Evolutionary conservation across 116 monocot species (phyloP).

Genomic region (Zostera marina): DNA sequence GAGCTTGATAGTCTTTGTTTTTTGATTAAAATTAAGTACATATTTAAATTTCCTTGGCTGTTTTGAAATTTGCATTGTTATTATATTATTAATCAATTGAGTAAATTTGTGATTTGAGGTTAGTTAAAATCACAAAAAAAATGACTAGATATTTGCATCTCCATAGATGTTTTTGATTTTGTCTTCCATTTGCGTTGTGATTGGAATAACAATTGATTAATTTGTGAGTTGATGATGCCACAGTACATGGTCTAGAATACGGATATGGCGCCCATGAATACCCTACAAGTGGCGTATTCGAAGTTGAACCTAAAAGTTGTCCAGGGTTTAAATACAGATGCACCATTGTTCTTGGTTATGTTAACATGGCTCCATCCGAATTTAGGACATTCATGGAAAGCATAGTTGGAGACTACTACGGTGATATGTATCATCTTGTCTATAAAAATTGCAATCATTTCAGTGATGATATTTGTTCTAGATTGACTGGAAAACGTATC

Average conservation of each 20-base stretch:
- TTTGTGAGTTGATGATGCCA: no score
- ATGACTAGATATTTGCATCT: no score
- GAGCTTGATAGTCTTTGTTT: no score
- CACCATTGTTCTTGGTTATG: conserved; percentile 48
- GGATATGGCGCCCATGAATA: conserved; percentile 88
- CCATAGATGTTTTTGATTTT: no score
- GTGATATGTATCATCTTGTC: conserved; percentile 87
- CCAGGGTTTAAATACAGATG: conserved; percentile 72
- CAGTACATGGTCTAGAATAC: conserved; percentile 84
- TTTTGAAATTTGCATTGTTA: background rate
- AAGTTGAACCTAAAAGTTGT: conserved; percentile 78
- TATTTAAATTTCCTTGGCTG: background rate
- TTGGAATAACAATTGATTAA: no score
- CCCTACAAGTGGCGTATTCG: conserved; percentile 83
- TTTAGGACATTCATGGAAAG: conserved; percentile 45
- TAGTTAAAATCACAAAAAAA: background rate
- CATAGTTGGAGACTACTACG: conserved; percentile 55
- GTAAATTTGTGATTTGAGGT: background rate
- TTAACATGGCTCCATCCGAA: conserved; percentile 27
- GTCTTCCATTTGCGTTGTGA: no score
- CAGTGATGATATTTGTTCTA: conserved; percentile 53
- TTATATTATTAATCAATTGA: background rate
- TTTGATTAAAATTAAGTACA: no score
- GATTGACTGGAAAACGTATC: conserved; percentile 49
- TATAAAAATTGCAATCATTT: conserved; percentile 95